Conservation (phyloP, 306 rosid species). For the Cicer arietinum region DNA sequence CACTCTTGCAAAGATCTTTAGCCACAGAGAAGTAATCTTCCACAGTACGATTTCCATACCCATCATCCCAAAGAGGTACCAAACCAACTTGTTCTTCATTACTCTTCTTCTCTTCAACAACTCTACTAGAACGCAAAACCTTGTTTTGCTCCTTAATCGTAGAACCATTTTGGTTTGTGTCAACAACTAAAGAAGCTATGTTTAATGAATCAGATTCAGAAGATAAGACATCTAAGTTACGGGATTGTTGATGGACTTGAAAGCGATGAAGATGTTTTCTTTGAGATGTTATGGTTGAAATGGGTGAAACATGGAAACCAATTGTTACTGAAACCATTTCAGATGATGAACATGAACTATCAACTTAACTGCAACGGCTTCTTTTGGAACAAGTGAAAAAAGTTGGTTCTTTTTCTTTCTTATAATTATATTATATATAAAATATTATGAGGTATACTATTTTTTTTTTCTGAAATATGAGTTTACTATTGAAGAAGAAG, state of each 20-base stretch:
- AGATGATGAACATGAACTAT: neutral
- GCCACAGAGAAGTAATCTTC: slow-evolving; percentile 70
- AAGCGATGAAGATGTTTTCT: slow-evolving; percentile 26
- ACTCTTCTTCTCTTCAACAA: slow-evolving; percentile 32
- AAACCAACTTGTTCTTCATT: slow-evolving; percentile 39
- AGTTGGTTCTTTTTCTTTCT: neutral
- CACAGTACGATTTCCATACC: slow-evolving; percentile 75
- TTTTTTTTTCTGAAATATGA: no score
- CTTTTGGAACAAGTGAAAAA: neutral
- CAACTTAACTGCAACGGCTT: neutral
- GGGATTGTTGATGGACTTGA: slow-evolving; percentile 44
- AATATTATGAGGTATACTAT: no score
- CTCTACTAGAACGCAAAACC: slow-evolving; percentile 28
- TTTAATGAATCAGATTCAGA: slow-evolving; percentile 56
- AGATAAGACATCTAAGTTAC: slow-evolving; percentile 49
- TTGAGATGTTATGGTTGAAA: slow-evolving; percentile 31
- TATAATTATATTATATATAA: no score
- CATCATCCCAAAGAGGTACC: slow-evolving; percentile 81
- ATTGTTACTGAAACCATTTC: slow-evolving; percentile 59
- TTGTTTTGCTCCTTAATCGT: slow-evolving; percentile 40
- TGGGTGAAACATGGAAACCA: slow-evolving; percentile 50
- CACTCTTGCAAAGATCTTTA: slow-evolving; percentile 57
- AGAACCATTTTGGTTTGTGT: slow-evolving; percentile 46
- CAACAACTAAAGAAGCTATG: slow-evolving; percentile 53
- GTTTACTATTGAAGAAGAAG: no score